These are phyloP conservation scores for Vararia minispora DNA, from an alignment of 768 basidiomycete species.

Conservation along the genomic window DNA sequence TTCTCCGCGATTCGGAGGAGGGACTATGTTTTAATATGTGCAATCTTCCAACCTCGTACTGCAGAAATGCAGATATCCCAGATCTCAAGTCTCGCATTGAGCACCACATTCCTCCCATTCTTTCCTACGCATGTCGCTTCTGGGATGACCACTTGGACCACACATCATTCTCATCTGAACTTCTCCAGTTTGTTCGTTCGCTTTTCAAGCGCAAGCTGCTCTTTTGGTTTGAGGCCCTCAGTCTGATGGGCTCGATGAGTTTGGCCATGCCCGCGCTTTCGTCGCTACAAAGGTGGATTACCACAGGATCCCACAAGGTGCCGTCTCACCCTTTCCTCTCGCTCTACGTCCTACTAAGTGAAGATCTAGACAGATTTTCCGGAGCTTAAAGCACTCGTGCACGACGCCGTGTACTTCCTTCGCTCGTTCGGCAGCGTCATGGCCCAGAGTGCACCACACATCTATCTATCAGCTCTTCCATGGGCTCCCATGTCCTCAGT, in stretches of 20 bases:
- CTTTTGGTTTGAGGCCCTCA: constrained; percentile 2
- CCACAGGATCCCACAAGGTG: neutral
- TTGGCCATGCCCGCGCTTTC: neutral
- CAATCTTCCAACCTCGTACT: neutral
- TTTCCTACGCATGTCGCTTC: neutral
- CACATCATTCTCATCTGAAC: neutral
- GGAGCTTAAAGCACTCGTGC: neutral
- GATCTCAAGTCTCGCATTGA: neutral
- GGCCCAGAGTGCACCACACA: no score
- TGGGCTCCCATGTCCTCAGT: neutral
- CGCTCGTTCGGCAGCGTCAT: neutral
- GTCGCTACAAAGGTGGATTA: neutral
- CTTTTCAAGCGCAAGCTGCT: neutral
- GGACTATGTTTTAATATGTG: neutral
- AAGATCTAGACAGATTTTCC: neutral
- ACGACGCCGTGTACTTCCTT: neutral
- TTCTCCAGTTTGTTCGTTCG: neutral
- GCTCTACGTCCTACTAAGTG: neutral
- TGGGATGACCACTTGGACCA: neutral
- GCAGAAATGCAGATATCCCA: neutral
- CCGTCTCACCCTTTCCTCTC: neutral
- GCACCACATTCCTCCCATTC: neutral
- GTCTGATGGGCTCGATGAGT: neutral
- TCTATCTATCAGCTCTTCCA: neutral
- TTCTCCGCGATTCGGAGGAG: neutral